Evolutionary conservation across 163 green algal genomes (phyloP), one percentile per base, ranked within the genome.

Genomic region (Smithsoniella earleae): DNA sequence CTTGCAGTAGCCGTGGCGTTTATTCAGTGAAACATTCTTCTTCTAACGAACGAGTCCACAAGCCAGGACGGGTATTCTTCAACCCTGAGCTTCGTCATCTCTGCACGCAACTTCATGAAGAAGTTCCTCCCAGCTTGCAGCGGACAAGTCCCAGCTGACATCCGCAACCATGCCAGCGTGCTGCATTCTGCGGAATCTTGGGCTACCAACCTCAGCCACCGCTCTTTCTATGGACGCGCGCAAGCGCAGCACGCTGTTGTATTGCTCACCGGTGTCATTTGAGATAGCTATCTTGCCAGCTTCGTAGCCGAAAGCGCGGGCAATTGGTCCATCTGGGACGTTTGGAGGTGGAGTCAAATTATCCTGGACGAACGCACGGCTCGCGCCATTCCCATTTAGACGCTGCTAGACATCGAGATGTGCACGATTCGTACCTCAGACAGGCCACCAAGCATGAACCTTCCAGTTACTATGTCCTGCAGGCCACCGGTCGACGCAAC

Each of bases 401-500:
- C n/a, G n/a, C n/a, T n/a, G n/a, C n/a, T n/a, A n/a, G n/a, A n/a
- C n/a, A n/a, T n/a, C n/a, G n/a, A n/a, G n/a, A n/a, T n/a, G n/a
- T n/a, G n/a, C n/a, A n/a, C n/a, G n/a, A n/a, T n/a, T n/a, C n/a
- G n/a, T n/a, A 49, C 40, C 40, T 10, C 40, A 49, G 40, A 13
- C 40, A 49, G 40, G 40, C 40, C 10, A 13, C 40, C 18, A 25
- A 43, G 16, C 5, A 55, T 34, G 31, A 36, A 40, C 13, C 72
- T 25, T 38, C 36, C 69, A 36, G 64, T 65, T 5, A 91, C 79
- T 3, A 91, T 76, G 73, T 96, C 89, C 13, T 73, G 36, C 18
- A 96, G 82, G 5, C 90, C 90, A 0, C 89, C 90, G 0, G 85
- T 83, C 0, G 82, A 73, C 3, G 83, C 75, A 2, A 87, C 86